phyloP scores from a whole-genome alignment of 225 moss, liverwort and hornwort species.

The Thuidium tamariscinum region DNA sequence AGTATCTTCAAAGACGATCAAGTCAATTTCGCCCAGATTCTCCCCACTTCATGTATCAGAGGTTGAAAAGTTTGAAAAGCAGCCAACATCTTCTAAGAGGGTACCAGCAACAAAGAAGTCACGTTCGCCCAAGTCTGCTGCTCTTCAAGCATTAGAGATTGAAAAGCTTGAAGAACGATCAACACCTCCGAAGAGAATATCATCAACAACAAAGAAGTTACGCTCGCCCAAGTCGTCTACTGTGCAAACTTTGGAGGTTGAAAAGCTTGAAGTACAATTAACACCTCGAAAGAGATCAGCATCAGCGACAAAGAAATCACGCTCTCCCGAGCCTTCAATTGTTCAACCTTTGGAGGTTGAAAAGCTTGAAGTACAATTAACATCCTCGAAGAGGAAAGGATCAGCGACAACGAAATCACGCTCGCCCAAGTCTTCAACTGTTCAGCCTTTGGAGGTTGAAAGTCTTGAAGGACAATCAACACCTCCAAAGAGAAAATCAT shows the following conservation, averaged over 20 bases:
- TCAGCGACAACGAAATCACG: conserved; percentile 1
- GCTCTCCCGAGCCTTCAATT: neutral
- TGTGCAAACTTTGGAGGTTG: neutral
- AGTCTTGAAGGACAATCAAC: neutral
- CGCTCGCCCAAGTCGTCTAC: neutral
- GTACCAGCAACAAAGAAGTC: neutral
- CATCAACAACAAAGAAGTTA: neutral
- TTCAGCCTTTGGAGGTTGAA: neutral
- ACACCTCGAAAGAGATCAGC: neutral
- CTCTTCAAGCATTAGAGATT: neutral
- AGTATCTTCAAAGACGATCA: neutral
- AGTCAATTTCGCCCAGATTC: neutral
- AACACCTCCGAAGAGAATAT: neutral
- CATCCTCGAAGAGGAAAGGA: neutral
- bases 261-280: neutral
- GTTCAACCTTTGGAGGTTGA: neutral
- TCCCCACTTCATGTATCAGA: neutral
- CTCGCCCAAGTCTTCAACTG: neutral
- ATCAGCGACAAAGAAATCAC: neutral
- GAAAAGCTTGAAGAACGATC: neutral
- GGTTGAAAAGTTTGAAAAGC: neutral
- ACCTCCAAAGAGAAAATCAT: neutral
- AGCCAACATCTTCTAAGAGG: neutral
- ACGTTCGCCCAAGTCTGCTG: neutral
- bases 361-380: neutral